Evolutionary conservation across 1,284 basidiomycete species (phyloP), one percentile per base, ranked within the genome.

Genomic region (Bjerkandera adusta): DNA sequence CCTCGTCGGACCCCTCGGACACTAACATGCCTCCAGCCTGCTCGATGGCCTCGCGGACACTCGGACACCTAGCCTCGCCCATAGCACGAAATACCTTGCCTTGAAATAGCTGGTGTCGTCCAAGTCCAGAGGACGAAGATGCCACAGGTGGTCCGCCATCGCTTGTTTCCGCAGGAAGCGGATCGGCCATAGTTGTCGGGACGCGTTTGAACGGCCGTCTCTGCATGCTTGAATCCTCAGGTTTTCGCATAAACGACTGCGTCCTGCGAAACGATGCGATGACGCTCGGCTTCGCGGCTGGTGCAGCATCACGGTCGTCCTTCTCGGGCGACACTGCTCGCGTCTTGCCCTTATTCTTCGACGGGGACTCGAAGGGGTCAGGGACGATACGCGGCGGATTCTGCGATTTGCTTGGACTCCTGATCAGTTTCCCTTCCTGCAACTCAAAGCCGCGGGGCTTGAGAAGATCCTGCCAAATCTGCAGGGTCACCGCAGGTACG

Each of bases 401-500:
- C 50, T 70, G 67, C 1, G 63, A 64, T 62, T 80, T 81, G 1
- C 74, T 71, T 2, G 77, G 76, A 50, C 75, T 81, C 22, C 76
- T 72, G 5, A 82, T 57, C 46, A 86, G 69, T 49, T 75, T 71
- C 12, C 80, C 77, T 11, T 68, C 68, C 8, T 72, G 65, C 36
- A 85, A 63, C 49, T 77, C 73, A 60, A 81, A 86, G 7, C 85
- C 85, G 15, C 85, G 74, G 29, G 72, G 68, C 48, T 76, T 75
- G 29, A 89, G 72, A 13, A 89, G 74, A 51, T 72, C 74, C 37
- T 76, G 71, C 85, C 85, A 88, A 5, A 89, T 70, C 48, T 79
- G 76, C 18, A 84, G 69, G 4, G 81, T 82, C 2, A 80, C 70
- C 0, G 71, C 71, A 0, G 81, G 81, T 0, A 80, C 65, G 15